These are phyloP conservation scores for Leccinum imitatum DNA, from an alignment of 768 basidiomycete genomes.

Conservation along the genomic window DNA sequence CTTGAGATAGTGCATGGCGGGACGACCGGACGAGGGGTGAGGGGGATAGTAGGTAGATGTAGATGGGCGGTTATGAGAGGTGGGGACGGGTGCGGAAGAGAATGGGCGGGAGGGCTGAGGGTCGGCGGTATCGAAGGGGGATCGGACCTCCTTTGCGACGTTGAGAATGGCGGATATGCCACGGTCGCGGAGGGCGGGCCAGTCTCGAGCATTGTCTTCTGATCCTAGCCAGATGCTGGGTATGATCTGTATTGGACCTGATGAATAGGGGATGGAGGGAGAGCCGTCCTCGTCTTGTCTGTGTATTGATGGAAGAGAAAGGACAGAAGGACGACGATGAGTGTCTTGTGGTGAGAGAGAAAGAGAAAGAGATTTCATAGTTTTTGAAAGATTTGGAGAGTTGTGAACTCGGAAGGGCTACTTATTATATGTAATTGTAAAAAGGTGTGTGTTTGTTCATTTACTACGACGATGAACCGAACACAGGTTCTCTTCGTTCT, in stretches of 20 bases:
- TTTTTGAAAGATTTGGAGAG: too few species aligned
- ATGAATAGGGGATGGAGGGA: conserved; percentile 65
- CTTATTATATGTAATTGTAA: too few species aligned
- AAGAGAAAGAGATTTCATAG: conserved; percentile 1
- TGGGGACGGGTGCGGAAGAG: conserved; percentile 68
- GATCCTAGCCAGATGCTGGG: conserved; percentile 89
- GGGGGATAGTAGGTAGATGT: conserved; percentile 64
- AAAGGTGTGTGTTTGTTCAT: not conserved
- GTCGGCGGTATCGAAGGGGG: conserved; percentile 56
- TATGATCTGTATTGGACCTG: conserved; percentile 82
- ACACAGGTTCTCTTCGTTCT: conserved; percentile 54
- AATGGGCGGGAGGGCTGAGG: conserved; percentile 56
- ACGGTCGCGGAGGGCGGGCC: conserved; percentile 64
- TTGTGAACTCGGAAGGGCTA: conserved; percentile 22
- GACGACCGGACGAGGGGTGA: conserved; percentile 66
- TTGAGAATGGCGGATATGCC: conserved; percentile 83
- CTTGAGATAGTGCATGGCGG: conserved; percentile 84
- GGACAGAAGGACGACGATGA: conserved; percentile 64
- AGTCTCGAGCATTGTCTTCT: conserved; percentile 88
- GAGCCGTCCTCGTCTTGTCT: conserved; percentile 66
- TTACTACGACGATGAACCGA: conserved; percentile 44
- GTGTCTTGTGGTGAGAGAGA: conserved; percentile 30
- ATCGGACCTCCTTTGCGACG: conserved; percentile 87
- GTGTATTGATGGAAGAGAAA: conserved; percentile 63
- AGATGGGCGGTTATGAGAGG: conserved; percentile 23